A percentile compares a stretch with the other conserved stretches of the same genome.
Evolutionary conservation across 2,329 filamentous ascomycete genomes (phyloP).

Genomic region (Apiospora marii): DNA sequence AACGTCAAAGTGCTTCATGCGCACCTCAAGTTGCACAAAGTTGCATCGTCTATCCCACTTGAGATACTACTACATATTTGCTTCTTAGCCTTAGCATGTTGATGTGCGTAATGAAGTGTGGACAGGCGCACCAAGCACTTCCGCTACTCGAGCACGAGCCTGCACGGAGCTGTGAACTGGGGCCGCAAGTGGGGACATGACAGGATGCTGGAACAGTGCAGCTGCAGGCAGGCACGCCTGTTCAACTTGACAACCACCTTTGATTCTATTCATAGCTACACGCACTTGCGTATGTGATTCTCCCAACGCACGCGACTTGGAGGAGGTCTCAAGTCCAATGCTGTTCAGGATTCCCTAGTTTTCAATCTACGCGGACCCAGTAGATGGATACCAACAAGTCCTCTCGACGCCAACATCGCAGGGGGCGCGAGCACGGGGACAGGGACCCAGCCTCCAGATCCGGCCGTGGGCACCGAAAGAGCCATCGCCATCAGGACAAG

Average conservation of each 20-base stretch:
- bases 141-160: conserved; percentile 1
- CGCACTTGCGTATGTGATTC: conserved; percentile 2
- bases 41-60: background rate
- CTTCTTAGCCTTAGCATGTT: background rate
- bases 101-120: background rate
- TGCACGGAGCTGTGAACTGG: background rate
- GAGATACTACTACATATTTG: background rate
- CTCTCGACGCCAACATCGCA: conserved; percentile 4
- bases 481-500: conserved; percentile 31
- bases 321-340: background rate
- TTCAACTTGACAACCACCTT: background rate
- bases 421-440: background rate
- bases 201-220: conserved; percentile 3
- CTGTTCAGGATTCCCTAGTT: background rate
- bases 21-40: background rate
- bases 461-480: background rate
- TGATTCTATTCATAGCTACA: conserved; percentile 21
- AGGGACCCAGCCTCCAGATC: background rate
- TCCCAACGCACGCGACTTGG: background rate
- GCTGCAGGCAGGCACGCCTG: background rate
- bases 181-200: conserved; percentile 3
- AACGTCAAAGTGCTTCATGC: background rate
- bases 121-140: background rate
- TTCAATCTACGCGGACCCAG: background rate
- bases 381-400: conserved; percentile 12